Base-by-base conservation (phyloP, 179 eudicot species). In the Beta macrorhiza region DNA sequence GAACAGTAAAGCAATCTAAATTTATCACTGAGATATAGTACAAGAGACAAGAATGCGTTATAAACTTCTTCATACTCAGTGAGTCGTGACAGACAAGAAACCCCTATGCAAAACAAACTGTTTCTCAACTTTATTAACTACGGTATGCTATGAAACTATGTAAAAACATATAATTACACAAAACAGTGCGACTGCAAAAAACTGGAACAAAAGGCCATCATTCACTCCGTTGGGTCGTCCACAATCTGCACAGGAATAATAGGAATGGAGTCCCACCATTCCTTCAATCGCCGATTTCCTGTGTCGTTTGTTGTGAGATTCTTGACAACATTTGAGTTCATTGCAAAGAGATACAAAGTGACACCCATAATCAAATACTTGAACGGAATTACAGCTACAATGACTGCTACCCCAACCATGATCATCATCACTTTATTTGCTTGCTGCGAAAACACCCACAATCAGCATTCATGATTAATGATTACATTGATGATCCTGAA, bases 241-340 rank as follows among this genome's bases (percentile, higher is more conserved):
- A 85, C 82, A 22, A 88, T 47, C 71, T 95, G 87, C 51, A 95
- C 92, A 7, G 95, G 95, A 52, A 91, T 73, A 25, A 92, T 85
- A 2, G 98, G 99, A 68, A 95, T 95, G 0, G 98, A 95, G 61
- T 93, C 97, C 99, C 99, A 95, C 98, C 99, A 95, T 81, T 93
- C 99, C 80, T 85, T 87, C 59, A 91, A 47, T 22, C 97, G 83
- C 3, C 97, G 86, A 65, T 89, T 86, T 56, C 98, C 91, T 47
- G 84, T 77, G 20, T 88, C 89, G 11, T 75, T 85, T 55, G 86
- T 77, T 77, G 80, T 42, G 25, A 16, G 68, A 51, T 82, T 85
- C 83, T 87, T 87, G 52, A 87, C 83, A 42, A 85, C 67, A 47
- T 76, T 85, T 12, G 93, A 89, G 32, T 90, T 88, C 75, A 77